Percentiles rank a stretch among this genome's conserved stretches.
phyloP scores from a whole-genome alignment of 192 early-diverging fungal genomes.

The Podila epicladia region DNA sequence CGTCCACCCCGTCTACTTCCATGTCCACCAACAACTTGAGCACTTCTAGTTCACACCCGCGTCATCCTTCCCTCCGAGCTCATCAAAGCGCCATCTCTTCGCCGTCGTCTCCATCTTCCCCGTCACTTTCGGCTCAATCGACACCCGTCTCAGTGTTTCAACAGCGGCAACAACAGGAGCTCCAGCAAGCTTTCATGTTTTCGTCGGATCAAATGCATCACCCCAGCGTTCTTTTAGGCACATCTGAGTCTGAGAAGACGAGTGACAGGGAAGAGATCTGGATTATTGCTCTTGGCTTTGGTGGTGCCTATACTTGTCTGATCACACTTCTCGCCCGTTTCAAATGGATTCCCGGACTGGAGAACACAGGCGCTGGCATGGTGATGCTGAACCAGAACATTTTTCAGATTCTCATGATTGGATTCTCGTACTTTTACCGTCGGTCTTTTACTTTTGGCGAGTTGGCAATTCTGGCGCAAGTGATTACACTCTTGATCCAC shows the following conservation, averaged over 20 bases:
- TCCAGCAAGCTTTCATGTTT: slow-evolving; percentile 41
- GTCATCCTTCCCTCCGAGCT: neutral
- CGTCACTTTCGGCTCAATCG: slow-evolving; percentile 33
- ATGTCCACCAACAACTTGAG: slow-evolving; percentile 36
- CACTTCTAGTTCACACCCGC: slow-evolving; percentile 24
- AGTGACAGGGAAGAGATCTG: slow-evolving; percentile 52
- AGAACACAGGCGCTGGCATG: slow-evolving; percentile 35
- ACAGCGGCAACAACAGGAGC: slow-evolving; percentile 16
- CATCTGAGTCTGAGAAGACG: slow-evolving; percentile 33
- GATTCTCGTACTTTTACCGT: slow-evolving; percentile 49
- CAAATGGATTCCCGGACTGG: slow-evolving; percentile 39
- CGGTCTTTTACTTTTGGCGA: slow-evolving; percentile 76
- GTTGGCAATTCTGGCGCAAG: slow-evolving; percentile 67
- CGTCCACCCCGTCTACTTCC: slow-evolving; percentile 20
- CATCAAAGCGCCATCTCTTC: slow-evolving; percentile 25
- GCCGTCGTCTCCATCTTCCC: slow-evolving; percentile 37
- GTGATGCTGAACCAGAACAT: slow-evolving; percentile 50
- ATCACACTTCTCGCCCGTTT: slow-evolving; percentile 31
- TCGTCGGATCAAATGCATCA: slow-evolving; percentile 41
- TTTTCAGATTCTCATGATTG: slow-evolving; percentile 49
- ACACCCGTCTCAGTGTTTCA: slow-evolving; percentile 10
- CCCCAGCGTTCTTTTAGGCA: slow-evolving; percentile 30
- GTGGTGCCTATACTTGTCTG: slow-evolving; percentile 24
- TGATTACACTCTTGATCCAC: slow-evolving; percentile 58
- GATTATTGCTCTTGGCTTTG: slow-evolving; percentile 46